Conservation (phyloP, 2,329 filamentous ascomycete genomes). For the Trichoderma sp. region DNA sequence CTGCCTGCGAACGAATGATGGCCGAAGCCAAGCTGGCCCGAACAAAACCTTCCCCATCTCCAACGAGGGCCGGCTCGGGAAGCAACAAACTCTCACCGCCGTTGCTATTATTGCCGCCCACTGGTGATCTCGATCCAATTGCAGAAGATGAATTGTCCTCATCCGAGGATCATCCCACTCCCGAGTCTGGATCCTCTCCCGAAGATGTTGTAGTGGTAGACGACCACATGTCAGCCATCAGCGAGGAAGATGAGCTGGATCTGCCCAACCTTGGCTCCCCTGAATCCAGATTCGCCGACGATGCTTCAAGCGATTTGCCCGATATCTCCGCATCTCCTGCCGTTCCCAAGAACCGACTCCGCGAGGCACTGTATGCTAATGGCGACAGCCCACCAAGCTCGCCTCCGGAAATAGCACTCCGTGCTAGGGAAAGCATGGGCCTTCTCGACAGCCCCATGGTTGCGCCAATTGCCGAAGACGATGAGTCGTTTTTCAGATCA, state of each 20-base stretch:
- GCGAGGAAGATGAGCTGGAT: constrained; percentile 35
- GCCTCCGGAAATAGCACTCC: constrained; percentile 43
- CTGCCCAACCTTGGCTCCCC: constrained; percentile 46
- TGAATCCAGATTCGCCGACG: constrained; percentile 47
- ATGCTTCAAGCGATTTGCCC: constrained; percentile 48
- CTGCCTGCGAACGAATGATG: constrained; percentile 74
- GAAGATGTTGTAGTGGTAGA: constrained; percentile 30
- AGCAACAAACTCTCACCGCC: constrained; percentile 20
- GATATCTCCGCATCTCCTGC: constrained; percentile 52
- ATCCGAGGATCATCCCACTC: neutral
- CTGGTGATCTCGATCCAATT: constrained; percentile 19
- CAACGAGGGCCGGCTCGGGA: neutral
- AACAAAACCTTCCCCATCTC: constrained; percentile 32
- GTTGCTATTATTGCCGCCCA: neutral
- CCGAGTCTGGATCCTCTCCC: constrained; percentile 5
- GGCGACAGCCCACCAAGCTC: constrained; percentile 55
- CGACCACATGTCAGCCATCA: constrained; percentile 31
- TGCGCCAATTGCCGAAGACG: constrained; percentile 46
- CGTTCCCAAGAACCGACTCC: constrained; percentile 38
- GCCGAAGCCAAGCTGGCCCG: constrained; percentile 64
- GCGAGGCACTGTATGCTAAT: constrained; percentile 43
- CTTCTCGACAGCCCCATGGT: constrained; percentile 54
- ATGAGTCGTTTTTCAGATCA: constrained; percentile 46
- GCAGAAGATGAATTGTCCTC: constrained; percentile 17
- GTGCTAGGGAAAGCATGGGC: constrained; percentile 35